Evolutionary conservation across 2,329 filamentous ascomycete genomes (phyloP), one percentile per base, ranked within the genome.

Genomic region (Didymella sp.): DNA sequence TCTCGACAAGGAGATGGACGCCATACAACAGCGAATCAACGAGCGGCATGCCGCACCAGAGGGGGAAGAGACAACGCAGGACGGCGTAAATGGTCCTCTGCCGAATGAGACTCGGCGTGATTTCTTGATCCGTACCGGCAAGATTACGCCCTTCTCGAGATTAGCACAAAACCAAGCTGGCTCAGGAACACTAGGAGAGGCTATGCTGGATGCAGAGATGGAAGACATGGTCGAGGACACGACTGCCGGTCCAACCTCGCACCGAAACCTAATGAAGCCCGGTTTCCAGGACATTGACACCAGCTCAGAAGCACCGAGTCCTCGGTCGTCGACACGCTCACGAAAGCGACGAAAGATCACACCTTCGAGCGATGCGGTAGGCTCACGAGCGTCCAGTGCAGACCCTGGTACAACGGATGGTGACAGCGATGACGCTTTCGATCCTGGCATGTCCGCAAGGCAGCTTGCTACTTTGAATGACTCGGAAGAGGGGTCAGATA

Each of bases 131-230:
- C 87, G 95, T 25, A 99, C 94, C 0, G 95, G 95, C 59, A 98
- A 98, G 78, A 98, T 99, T 65, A 99, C 95, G 0, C 95, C 95
- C 0, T 99, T 99, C 70, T 90, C 92, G 7, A 90, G 89, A 61
- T 85, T 96, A 66, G 87, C 85, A 13, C 82, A 85, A n/a, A 79
- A 87, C 1, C 80, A 85, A 25, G 86, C 84, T 3, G 82, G 87
- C 2, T 82, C 88, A 41, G 89, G 89, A 2, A 88, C 88, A 58
- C 80, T 96, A 15, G 89, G 89, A 11, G 88, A 93, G 69, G 89
- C 88, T 2, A 84, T 96, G 56, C 79, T 93, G 13, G 91, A 96
- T 72, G 92, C 90, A 0, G 92, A 96, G 71, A 89, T 92, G 55
- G 90, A 90, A 49, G 76, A 76, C 5, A 76, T 83, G 78, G 78